phyloP scores from a whole-genome alignment of 768 basidiomycete species.

The Lactarius quietus region DNA sequence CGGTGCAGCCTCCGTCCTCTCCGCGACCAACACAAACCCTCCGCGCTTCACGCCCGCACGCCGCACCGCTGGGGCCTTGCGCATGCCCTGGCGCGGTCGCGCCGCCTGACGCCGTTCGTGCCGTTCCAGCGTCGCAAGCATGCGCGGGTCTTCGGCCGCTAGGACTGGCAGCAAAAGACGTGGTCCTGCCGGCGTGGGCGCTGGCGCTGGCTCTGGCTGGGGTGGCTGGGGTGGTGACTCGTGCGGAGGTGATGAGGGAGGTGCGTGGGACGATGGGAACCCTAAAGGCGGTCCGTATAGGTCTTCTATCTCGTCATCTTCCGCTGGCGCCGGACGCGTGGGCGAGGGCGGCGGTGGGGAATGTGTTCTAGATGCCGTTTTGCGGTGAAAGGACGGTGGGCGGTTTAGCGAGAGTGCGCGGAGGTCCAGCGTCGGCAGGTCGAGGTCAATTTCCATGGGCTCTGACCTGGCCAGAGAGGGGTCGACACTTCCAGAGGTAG shows the following conservation, averaged over 20 bases:
- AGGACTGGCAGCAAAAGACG: slow-evolving; percentile 13
- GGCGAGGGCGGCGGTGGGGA: not conserved
- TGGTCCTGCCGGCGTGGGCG: not conserved
- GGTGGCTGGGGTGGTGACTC: not conserved
- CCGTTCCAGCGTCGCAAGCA: slow-evolving; percentile 15
- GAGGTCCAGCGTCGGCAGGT: slow-evolving; percentile 19
- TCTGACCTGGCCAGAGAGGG: not conserved
- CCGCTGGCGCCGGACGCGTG: not conserved
- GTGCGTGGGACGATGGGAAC: not conserved
- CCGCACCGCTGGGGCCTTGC: slow-evolving; percentile 13
- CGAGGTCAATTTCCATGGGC: slow-evolving; percentile 9
- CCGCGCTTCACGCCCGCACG: slow-evolving; percentile 11
- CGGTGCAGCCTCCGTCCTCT: not conserved
- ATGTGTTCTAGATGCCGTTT: not conserved
- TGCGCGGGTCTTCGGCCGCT: slow-evolving; percentile 13
- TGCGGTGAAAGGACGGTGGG: not conserved
- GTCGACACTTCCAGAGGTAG: not conserved
- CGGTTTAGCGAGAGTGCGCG: slow-evolving; percentile 14
- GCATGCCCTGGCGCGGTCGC: slow-evolving; percentile 8
- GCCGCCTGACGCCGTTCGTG: slow-evolving; percentile 15
- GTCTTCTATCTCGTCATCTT: slow-evolving; percentile 16
- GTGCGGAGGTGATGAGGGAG: not conserved
- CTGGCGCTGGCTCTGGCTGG: not conserved
- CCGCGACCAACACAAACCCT: slow-evolving; percentile 17
- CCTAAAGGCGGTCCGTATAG: slow-evolving; percentile 5